Evolutionary conservation across 2,329 filamentous ascomycete species (phyloP), one percentile per base, ranked within the genome.

Genomic region (Neocucurbitaria cava): DNA sequence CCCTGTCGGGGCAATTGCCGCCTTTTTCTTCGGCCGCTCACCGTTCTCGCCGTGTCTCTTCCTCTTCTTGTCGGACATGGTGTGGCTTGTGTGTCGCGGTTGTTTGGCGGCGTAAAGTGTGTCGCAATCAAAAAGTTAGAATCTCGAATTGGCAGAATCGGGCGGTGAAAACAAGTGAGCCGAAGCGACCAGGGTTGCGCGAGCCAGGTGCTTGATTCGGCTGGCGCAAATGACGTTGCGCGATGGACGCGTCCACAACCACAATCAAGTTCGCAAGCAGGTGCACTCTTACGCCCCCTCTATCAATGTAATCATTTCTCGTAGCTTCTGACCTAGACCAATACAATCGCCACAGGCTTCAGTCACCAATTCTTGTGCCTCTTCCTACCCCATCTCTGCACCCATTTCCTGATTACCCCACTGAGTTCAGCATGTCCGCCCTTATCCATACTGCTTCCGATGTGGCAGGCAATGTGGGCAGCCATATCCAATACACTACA

Each of bases 1-100:
- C 26, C 76, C 72, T 26, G 76, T 65, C 23, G 72, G 66, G 48
- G 74, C 66, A 42, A 76, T 70, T 9, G 80, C 78, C 6, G 76
- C 62, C 71, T 82, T 84, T 62, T 84, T 84, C 44, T 60, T 59
- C 2, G 71, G 66, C 1, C 70, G 62, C 24, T 68, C 68, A 36
- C 46, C 63, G 15, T 58, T 61, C 10, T 75, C 67, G 5, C 67
- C 67, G 24, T 66, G 57, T 55, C 74, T 71, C 65, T 77, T 77
- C 54, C 75, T 68, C 68, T 77, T 77, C 62, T 75, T 74, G 35
- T 75, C 72, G 44, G 58, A 59, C 68, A 74, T 75, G 56, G 45
- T 62, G 64, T 48, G 39, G 55, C 40, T 46, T 38, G 44, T 42
- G 47, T 46, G 44, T 50, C 48, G 47, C 31, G 52, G 36, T 30